Conservation (phyloP, 805 yeast species). For the Lipomyces anomalus region DNA sequence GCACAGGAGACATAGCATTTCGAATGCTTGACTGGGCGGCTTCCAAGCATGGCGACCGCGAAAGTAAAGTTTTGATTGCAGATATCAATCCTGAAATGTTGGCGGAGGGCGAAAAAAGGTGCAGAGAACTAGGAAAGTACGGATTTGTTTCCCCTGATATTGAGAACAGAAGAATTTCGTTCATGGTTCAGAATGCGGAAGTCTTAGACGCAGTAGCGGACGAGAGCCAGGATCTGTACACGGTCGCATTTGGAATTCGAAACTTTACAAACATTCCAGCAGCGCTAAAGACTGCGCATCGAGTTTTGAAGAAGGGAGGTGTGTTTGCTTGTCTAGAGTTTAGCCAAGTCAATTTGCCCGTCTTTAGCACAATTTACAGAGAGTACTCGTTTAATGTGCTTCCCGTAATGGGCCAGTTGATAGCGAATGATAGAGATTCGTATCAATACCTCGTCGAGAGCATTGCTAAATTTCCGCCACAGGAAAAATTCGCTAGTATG, state of each 20-base stretch:
- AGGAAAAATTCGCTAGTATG: constrained; percentile 86
- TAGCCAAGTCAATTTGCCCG: constrained; percentile 71
- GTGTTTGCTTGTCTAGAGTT: constrained; percentile 95
- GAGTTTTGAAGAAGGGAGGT: constrained; percentile 96
- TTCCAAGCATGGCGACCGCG: constrained; percentile 62
- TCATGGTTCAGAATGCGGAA: constrained; percentile 91
- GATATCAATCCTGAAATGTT: constrained; percentile 97
- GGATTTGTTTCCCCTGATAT: constrained; percentile 33
- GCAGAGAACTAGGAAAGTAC: constrained; percentile 36
- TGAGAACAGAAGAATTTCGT: constrained; percentile 51
- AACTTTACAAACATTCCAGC: constrained; percentile 93
- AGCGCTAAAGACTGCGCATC: constrained; percentile 89
- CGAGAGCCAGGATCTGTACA: constrained; percentile 88
- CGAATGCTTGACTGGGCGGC: constrained; percentile 91
- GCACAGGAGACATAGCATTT: constrained; percentile 97
- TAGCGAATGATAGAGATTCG: constrained; percentile 92
- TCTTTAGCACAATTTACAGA: constrained; percentile 70
- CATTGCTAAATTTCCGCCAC: constrained; percentile 84
- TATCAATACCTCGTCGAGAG: constrained; percentile 95
- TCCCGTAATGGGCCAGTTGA: constrained; percentile 92
- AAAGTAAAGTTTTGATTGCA: constrained; percentile 79
- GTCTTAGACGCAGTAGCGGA: constrained; percentile 74
- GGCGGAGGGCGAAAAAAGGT: constrained; percentile 81
- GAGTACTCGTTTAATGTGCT: constrained; percentile 81
- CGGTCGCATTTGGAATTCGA: constrained; percentile 95